Conservation (phyloP, 345 rosid species). For the Citropsis articulata region DNA sequence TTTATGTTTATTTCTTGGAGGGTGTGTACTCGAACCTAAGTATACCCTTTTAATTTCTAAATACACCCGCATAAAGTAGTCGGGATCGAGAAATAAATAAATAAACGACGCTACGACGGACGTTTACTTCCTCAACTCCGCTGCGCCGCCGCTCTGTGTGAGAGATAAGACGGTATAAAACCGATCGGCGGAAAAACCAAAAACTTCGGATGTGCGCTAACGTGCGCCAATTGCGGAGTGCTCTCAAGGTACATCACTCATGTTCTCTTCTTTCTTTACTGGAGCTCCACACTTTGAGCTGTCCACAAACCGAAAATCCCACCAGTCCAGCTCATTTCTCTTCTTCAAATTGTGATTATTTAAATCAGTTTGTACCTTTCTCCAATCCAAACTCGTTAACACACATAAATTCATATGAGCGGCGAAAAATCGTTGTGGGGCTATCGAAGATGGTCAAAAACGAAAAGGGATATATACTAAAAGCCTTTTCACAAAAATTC, state of each 20-base stretch:
- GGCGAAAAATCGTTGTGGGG: slow-evolving; percentile 47
- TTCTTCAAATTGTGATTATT: slow-evolving; percentile 15
- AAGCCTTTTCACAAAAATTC: slow-evolving; percentile 30
- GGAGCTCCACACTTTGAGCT: not conserved
- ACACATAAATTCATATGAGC: slow-evolving; percentile 49
- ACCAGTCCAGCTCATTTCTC: slow-evolving; percentile 3
- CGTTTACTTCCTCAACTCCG: not conserved
- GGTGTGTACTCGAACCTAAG: too few species aligned
- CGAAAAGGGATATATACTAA: slow-evolving; percentile 26
- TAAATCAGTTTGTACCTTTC: slow-evolving; percentile 48
- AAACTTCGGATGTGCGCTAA: slow-evolving; percentile 28
- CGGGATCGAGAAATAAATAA: not conserved
- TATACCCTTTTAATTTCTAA: too few species aligned
- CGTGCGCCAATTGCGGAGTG: slow-evolving; percentile 25
- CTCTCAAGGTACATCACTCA: slow-evolving; percentile 25
- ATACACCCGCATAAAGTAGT: too few species aligned
- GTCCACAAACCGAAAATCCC: slow-evolving; percentile 6
- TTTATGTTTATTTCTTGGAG: too few species aligned
- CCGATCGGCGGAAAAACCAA: not conserved
- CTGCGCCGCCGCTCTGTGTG: not conserved
- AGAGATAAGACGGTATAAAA: not conserved
- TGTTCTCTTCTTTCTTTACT: not conserved
- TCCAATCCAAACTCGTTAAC: slow-evolving; percentile 16
- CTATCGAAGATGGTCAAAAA: slow-evolving; percentile 46
- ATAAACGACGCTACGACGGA: not conserved